Base-by-base conservation (phyloP, 2,329 filamentous ascomycete genomes). In the Colletotrichum sojae region DNA sequence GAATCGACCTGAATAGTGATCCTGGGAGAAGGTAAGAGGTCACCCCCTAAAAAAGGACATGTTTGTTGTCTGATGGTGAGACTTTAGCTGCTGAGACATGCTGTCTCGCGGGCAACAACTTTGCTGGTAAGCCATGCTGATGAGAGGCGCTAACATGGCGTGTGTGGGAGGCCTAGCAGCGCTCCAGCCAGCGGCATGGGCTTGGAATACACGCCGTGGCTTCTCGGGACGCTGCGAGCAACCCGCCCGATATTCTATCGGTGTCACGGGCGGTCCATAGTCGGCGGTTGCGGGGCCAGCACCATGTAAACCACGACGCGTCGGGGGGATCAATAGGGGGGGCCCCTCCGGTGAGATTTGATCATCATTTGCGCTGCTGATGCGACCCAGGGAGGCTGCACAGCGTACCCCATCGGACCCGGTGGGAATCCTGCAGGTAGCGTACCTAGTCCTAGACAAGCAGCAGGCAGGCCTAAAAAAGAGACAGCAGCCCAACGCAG, bases 161-260 rank as follows among this genome's bases (percentile, higher is more conserved):
- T 8, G 45, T 18, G 15, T 18, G 45, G 31, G 22, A 22, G 46
- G 16, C 5, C 16, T 49, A 12, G 46, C 46, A 18, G 10, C 15
- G 10, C 20, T 20, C 16, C 15, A 20, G 31, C 3, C 18, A 31
- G n/a, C 20, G 15, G 20, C 40, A 52, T 16, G 40, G 10, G 18
- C 9, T 20, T 6, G 48, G 27, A 36, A 36, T 20, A 43, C 52
- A 51, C n/a, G 20, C 59, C 16, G 43, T 39, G 52, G 48, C 22
- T 48, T 25, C 27, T 64, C 60, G 60, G 65, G 48, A 45, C 48
- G 22, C 25, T 68, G 65, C 22, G 57, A 60, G 40, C 43, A 66
- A 36, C 55, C 63, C 55, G 63, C 45, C 55, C 43, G 53, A 58
- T 40, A 43, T 25, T 16, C 36, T 31, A 58, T 57, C 25, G 60